phyloP scores from a whole-genome alignment of 2,329 filamentous ascomycete genomes.

The Penicillium psychrosexuale region DNA sequence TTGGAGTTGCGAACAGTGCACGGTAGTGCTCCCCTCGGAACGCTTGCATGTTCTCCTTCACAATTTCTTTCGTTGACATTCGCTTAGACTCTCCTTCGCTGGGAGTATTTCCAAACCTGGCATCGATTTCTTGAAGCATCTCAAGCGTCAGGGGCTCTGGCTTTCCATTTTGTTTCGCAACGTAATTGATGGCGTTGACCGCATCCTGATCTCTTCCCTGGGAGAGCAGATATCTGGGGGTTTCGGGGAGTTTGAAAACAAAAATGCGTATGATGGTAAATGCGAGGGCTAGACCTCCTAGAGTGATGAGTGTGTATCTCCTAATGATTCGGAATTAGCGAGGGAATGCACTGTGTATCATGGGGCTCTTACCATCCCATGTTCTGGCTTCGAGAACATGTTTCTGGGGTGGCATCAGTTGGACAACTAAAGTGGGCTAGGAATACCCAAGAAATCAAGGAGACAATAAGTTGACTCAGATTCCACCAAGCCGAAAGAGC shows the following conservation, averaged over 20 bases:
- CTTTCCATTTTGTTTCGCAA: slow-evolving; percentile 26
- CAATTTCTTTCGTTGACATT: slow-evolving; percentile 24
- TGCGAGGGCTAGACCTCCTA: slow-evolving; percentile 24
- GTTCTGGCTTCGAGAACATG: slow-evolving; percentile 22
- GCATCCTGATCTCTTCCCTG: slow-evolving; percentile 45
- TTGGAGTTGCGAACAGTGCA: slow-evolving; percentile 27
- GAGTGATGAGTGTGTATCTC: slow-evolving; percentile 28
- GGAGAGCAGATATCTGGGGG: slow-evolving; percentile 30
- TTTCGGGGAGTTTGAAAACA: slow-evolving; percentile 30
- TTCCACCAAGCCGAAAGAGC: slow-evolving; percentile 51
- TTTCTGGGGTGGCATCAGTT: slow-evolving; percentile 23
- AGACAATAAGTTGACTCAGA: slow-evolving; percentile 43
- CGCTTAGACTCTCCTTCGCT: neutral
- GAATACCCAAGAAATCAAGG: slow-evolving; percentile 30
- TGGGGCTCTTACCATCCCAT: slow-evolving; percentile 28
- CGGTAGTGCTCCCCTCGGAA: slow-evolving; percentile 28
- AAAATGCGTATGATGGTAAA: slow-evolving; percentile 30
- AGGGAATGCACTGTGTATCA: neutral
- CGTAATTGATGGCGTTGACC: slow-evolving; percentile 48
- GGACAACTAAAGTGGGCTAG: slow-evolving; percentile 30
- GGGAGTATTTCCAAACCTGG: slow-evolving; percentile 9
- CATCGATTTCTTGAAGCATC: slow-evolving; percentile 33
- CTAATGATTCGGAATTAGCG: slow-evolving; percentile 6
- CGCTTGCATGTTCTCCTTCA: slow-evolving; percentile 30
- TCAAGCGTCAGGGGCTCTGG: slow-evolving; percentile 29